Conservation (phyloP, 352 stramenopile genomes). For the Globisporangium orthogonon region DNA sequence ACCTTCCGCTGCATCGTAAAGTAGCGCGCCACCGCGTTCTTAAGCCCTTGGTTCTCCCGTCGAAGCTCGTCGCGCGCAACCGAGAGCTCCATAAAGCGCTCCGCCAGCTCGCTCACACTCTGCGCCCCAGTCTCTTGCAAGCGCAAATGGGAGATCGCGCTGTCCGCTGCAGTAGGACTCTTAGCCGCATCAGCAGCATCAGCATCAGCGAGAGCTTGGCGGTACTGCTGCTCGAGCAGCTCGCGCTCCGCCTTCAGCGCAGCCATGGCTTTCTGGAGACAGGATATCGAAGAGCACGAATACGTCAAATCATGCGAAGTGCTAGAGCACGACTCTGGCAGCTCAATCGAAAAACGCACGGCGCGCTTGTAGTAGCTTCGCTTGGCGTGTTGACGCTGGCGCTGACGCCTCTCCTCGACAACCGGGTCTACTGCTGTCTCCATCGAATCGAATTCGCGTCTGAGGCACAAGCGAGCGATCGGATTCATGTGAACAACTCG, state of each 20-base stretch:
- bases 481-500: too few relatives aligned
- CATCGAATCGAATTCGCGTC: conserved; percentile 23
- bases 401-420: conserved; percentile 3
- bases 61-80: conserved; percentile 26
- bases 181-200: background rate
- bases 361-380: conserved; percentile 74
- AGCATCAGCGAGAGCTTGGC: conserved; percentile 22
- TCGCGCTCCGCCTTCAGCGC: conserved; percentile 39
- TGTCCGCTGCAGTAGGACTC: too few relatives aligned
- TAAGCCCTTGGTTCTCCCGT: conserved; percentile 46
- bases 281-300: too few relatives aligned
- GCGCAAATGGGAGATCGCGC: too few relatives aligned
- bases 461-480: too few relatives aligned
- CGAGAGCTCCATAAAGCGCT: conserved; percentile 14
- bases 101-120: conserved; percentile 1
- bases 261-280: conserved; percentile 39
- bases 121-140: too few relatives aligned
- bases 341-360: conserved; percentile 20
- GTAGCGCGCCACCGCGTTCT: conserved; percentile 27
- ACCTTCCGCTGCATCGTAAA: conserved; percentile 40
- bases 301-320: background rate
- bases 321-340: too few relatives aligned
- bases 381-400: conserved; percentile 48
- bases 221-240: conserved; percentile 31
- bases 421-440: conserved; percentile 8